Evolutionary conservation across 805 yeast species (phyloP), one percentile per base, ranked within the genome.

Genomic region (Metschnikowia noctiluminum): DNA sequence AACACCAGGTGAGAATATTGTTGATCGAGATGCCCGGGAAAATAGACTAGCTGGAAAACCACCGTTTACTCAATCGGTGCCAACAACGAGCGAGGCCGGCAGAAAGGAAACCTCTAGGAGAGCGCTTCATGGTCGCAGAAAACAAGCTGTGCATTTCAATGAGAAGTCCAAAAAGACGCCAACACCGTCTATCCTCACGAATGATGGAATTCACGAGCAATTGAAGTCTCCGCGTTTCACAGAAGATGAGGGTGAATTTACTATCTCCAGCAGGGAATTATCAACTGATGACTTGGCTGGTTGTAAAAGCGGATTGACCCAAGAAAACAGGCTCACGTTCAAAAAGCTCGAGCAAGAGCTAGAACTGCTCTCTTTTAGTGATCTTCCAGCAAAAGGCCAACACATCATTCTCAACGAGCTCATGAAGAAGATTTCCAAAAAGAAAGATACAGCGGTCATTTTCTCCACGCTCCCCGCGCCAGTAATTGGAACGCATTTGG

Each of bases 391-490:
- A 8, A 81, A 82, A 56, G 94, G 95, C 0, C 99, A 92, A 64
- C 96, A 91, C 62, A 64, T 92, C 44, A 85, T 94, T 43, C 70
- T 94, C 56, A 92, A 92, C 64, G 96, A 89, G 56, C 71, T 92
- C 51, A 91, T 92, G 96, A 69, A 69, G 40, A 71, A 71, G 21
- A 65, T 79, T 27, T 89, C 96, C 0, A 67, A 71, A 6, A 69
- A 72, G 21, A 58, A 54, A 6, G 58, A 60, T 28, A 81, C 96
- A 0, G 89, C 83, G 2, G 81, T 94, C 8, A 80, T 92, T 2
- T 88, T 92, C 61, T 84, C 97, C 0, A 94, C 98, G 0, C 70
- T 92, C 32, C 98, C 99, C 0, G 84, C 94, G 0, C 98, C 98
- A 0, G 74, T 82, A 1, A 71, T 86, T 21, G 96, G 96, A 1